Percentiles rank a stretch among this genome's conserved stretches.
phyloP scores from a whole-genome alignment of 805 yeast genomes.

The Saturnispora mendoncae region DNA sequence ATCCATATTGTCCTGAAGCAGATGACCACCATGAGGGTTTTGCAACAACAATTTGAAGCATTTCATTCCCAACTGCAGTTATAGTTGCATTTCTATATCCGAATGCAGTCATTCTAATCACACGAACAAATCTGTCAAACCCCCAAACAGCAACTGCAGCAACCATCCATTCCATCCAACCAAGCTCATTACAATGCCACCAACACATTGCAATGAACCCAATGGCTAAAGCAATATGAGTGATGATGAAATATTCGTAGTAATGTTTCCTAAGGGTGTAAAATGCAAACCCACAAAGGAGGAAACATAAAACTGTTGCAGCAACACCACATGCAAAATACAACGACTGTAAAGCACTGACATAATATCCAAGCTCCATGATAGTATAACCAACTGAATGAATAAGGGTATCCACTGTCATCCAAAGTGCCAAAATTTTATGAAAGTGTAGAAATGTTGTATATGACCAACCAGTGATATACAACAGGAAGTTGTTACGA shows the following conservation, averaged over 20 bases:
- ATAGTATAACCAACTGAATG: conserved; percentile 32
- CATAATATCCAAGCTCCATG: conserved; percentile 10
- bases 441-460: conserved; percentile 46
- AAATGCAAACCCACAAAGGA: conserved; percentile 41
- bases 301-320: conserved; percentile 34
- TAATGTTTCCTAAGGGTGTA: conserved; percentile 41
- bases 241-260: conserved; percentile 51
- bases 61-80: conserved; percentile 17
- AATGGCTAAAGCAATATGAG: conserved; percentile 49
- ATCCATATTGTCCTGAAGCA: conserved; percentile 50
- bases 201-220: conserved; percentile 46
- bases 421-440: conserved; percentile 53
- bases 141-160: conserved; percentile 40
- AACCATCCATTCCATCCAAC: conserved; percentile 30
- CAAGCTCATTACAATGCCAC: conserved; percentile 39
- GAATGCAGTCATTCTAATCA: conserved; percentile 22
- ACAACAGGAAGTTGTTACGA: conserved; percentile 35
- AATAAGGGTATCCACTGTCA: conserved; percentile 31
- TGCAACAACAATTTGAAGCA: conserved; percentile 39
- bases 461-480: conserved; percentile 36
- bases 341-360: background rate
- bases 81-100: conserved; percentile 18
- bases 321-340: conserved; percentile 28
- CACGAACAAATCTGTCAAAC: conserved; percentile 41
- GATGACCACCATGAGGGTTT: conserved; percentile 43